These are phyloP conservation scores for Ophiocordyceps sinensis DNA, from an alignment of 2,329 filamentous ascomycete species.

Conservation along the genomic window DNA sequence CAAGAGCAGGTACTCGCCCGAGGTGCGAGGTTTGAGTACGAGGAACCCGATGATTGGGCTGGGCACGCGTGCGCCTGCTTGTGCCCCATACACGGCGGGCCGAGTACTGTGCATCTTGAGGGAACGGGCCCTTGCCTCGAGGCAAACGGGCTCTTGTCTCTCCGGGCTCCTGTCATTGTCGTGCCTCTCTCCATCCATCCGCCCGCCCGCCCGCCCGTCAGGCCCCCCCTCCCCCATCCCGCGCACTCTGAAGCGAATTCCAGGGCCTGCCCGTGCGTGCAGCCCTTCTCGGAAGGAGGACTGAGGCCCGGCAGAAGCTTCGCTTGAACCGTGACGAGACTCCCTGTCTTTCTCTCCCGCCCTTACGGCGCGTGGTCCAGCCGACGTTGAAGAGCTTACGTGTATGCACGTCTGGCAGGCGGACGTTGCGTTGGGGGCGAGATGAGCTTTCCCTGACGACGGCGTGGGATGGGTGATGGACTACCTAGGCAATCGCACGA, in stretches of 20 bases:
- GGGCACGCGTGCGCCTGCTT: too few species aligned
- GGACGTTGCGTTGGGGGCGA: constrained; percentile 9
- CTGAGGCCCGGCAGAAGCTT: background rate
- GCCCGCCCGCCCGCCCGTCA: background rate
- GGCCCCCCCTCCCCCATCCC: background rate
- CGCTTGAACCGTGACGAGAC: background rate
- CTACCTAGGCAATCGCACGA: constrained; percentile 6
- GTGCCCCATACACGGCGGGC: background rate
- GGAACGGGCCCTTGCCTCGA: background rate
- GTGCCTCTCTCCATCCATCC: too few species aligned
- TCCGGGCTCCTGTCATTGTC: background rate
- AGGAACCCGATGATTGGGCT: too few species aligned
- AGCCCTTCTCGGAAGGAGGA: constrained; percentile 36
- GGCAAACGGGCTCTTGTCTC: background rate
- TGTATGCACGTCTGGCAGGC: constrained; percentile 7
- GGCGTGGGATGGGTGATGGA: constrained; percentile 5
- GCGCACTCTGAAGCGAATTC: background rate
- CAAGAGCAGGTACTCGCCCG: background rate
- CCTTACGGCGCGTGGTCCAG: too few species aligned
- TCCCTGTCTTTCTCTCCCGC: background rate
- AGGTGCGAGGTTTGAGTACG: background rate
- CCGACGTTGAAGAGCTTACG: background rate
- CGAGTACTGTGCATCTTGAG: background rate
- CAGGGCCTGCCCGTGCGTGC: constrained; percentile 20
- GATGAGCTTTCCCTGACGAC: constrained; percentile 7